Base-by-base conservation (phyloP, 306 rosid species). In the Sindora glabra region DNA sequence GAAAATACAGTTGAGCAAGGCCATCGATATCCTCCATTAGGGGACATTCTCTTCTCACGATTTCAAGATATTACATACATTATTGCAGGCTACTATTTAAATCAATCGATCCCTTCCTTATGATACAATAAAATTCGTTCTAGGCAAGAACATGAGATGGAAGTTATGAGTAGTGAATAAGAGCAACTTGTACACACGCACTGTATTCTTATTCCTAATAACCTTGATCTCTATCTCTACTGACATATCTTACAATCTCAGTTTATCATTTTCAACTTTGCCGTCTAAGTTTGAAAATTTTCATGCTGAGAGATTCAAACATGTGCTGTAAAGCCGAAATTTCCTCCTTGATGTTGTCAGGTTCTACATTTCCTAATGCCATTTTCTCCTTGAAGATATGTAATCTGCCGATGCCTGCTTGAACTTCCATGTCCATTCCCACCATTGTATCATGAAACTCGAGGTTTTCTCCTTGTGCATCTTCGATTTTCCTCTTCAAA, bases 341-440 rank as follows among this genome's bases (percentile, higher is more conserved):
- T 61, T 80, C 87, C 41, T 74, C 64, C 56, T 51, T 48, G 25
- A 74, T 11, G 12, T 66, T 75, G 4, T 15, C 65, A 33, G 58
- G 49, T 6, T 73, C 67, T 6, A 60, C 29, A 46, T 48, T 39
- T 44, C 12, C 36, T 25, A 3, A 40, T 30, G 21, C 37, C 65
- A 74, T 55, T 64, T 56, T 56, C 61, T 83, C 72, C 79, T 64
- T 83, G 34, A 88, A 68, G 65, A 68, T 60, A 21, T 17, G 45
- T 11, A 89, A 41, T 64, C 68, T 80, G 11, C 22, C 39, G 42
- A 83, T 73, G 54, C 90, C 89, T 13, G 76, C 74, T 66, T 71
- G 76, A 64, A 86, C 78, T 62, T 80, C 94, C 52, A 12, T 13
- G 24, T 77, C 80, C 72, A 89, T 63, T 66, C 80, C 85, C 65